Base-by-base conservation (phyloP, 371 early-diverging fungal species). In the Haplosporangium sp. region DNA sequence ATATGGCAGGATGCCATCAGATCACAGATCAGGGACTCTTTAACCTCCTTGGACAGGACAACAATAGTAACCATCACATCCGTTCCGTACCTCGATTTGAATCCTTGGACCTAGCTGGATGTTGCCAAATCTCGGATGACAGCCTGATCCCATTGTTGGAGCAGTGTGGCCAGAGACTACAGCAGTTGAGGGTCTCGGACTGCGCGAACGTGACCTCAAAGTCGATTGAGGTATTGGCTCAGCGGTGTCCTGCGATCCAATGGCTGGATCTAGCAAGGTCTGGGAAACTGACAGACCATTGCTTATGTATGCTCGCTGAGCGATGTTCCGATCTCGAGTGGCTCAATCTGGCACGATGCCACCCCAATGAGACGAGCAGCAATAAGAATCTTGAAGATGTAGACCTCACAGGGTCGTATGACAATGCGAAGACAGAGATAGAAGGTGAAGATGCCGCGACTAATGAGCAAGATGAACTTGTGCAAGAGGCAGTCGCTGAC, bases 191-290 rank as follows among this genome's bases (percentile, higher is more conserved):
- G 2, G 64, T 74, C 13, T 66, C 80, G 1, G 80, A 81, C 43
- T 81, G 82, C 23, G 62, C 66, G 1, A n/a, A 54, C 6, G 36
- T 81, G 20, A 59, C 82, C 1, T 36, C 45, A 0, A 40, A 59
- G n/a, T 66, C 73, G 0, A 63, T 81, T 18, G 7, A 55, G 47
- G 50, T 47, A 0, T 37, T 81, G 9, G 60, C 74, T 12, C 41
- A 59, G 23, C 67, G 70, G 60, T 81, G 82, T 38, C 67, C 69
- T 6, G 20, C 37, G 2, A 60, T 69, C 11, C 63, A 66, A 21
- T 81, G 82, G 82, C 55, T 81, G 37, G 82, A 81, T 55, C 59
- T 81, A 20, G 69, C 74, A 14, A 48, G 74, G 18, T 60, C 80
- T 2, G 82, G 80, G 9, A 43, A 12, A 4, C 21, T 81, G 59